Evolutionary conservation across 306 rosid genomes (phyloP).

Genomic region (Astragalus glycyphyllos): DNA sequence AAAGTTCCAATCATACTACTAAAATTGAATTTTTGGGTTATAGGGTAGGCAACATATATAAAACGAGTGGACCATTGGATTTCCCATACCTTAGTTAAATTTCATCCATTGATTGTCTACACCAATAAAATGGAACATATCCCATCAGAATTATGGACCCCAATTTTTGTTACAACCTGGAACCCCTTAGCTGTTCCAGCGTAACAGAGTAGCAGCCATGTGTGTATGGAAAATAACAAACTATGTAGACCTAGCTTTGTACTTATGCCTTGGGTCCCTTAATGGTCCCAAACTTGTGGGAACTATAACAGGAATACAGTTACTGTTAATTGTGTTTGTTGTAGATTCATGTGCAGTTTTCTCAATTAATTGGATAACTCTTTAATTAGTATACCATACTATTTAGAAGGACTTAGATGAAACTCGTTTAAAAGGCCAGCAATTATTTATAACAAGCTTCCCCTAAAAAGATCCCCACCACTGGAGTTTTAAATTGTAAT

Average conservation of each 20-base stretch:
- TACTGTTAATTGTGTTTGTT: conserved; percentile 16
- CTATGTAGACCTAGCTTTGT: conserved; percentile 45
- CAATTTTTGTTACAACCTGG: conserved; percentile 55
- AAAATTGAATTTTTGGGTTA: conserved; percentile 3
- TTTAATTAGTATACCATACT: no score
- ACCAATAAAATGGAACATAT: conserved; percentile 46
- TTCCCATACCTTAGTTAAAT: conserved; percentile 22
- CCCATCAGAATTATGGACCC: conserved; percentile 45
- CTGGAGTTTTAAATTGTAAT: no score
- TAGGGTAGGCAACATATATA: background rate
- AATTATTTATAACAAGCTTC: no score
- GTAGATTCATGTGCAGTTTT: conserved; percentile 20
- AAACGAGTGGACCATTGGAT: conserved; percentile 43
- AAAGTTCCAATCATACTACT: background rate
- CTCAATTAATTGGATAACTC: no score
- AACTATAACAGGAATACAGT: conserved; percentile 27
- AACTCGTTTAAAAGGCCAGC: no score
- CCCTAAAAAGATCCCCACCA: no score
- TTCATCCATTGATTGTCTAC: conserved; percentile 38
- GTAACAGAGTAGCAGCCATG: conserved; percentile 49
- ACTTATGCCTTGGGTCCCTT: conserved; percentile 23
- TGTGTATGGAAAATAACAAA: conserved; percentile 48
- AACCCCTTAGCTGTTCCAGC: conserved; percentile 61
- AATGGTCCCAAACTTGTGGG: conserved; percentile 59
- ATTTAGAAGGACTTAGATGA: no score